Evolutionary conservation across 768 basidiomycete genomes (phyloP), one percentile per base, ranked within the genome.

Genomic region (Butyriboletus loyo): DNA sequence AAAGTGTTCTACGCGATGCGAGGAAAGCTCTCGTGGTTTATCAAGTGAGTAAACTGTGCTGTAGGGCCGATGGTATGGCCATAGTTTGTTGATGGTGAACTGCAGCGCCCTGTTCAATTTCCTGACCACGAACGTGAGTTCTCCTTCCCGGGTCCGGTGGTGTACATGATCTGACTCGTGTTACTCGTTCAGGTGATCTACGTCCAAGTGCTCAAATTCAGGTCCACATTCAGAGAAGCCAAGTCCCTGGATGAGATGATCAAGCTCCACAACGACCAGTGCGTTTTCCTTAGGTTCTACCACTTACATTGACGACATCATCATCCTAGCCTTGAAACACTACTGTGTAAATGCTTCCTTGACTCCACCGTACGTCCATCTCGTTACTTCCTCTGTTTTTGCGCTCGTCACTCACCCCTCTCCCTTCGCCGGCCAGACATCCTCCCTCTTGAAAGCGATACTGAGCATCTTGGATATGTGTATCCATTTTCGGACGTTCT

Each of bases 161-260:
- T 28, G n/a, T 28, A 15, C 13, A 21, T 7, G 5, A 19, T 9
- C 19, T 43, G 39, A 56, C 22, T 53, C 35, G 39, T 35, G 15
- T 43, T 13, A 22, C 36, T 52, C 46, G 17, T 49, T 42, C 45
- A 89, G 89, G 87, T 91, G 45, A 75, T 92, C 40, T 83, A 89
- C 56, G 71, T 77, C 5, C 81, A 86, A 69, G 72, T 86, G 3
- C 61, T 74, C 38, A 72, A 73, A 48, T 89, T 92, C 56, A 85
- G 85, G 52, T 69, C 79, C 7, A 73, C 65, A 3, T 74, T 92
- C 45, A 68, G 68, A 21, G 61, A 72, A 21, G 82, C 81, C 1
- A 75, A 72, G 48, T 89, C 88, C 4, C 73, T 93, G 14, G 91
- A 92, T 59, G 85, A 89, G 50, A 86, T 90, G 75, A 85, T 92